These are phyloP conservation scores for Penicillium hordei DNA, from an alignment of 2,329 filamentous ascomycete species.

Conservation along the genomic window DNA sequence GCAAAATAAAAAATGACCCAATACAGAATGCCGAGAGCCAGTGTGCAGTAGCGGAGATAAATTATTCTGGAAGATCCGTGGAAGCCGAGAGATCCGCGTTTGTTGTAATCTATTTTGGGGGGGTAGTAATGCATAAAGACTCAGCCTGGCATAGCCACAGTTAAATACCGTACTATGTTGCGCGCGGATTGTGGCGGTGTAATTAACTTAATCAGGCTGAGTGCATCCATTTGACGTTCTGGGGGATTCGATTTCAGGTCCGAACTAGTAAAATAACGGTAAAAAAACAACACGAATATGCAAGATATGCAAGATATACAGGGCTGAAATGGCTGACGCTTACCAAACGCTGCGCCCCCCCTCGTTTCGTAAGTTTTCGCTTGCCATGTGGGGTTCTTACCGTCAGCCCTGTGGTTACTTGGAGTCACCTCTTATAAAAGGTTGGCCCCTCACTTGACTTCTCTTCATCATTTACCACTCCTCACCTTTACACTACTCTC, in stretches of 20 bases:
- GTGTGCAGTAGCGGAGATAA: neutral
- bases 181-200: constrained; percentile 6
- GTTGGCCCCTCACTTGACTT: constrained; percentile 8
- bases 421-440: constrained; percentile 9
- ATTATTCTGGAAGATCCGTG: constrained; percentile 16
- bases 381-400: constrained; percentile 10
- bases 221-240: neutral
- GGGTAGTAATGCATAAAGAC: neutral
- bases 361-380: constrained; percentile 10
- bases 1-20: constrained; percentile 1
- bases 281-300: neutral
- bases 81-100: constrained; percentile 15
- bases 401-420: constrained; percentile 14
- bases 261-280: neutral
- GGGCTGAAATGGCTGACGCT: constrained; percentile 4
- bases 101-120: constrained; percentile 10
- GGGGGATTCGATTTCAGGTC: neutral
- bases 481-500: neutral
- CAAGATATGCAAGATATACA: neutral
- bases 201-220: neutral
- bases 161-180: neutral
- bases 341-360: constrained; percentile 11
- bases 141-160: constrained; percentile 9
- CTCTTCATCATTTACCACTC: constrained; percentile 6
- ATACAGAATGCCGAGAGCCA: neutral